Conservation (phyloP, 2,329 filamentous ascomycete species). For the Venturiaceae sp. region DNA sequence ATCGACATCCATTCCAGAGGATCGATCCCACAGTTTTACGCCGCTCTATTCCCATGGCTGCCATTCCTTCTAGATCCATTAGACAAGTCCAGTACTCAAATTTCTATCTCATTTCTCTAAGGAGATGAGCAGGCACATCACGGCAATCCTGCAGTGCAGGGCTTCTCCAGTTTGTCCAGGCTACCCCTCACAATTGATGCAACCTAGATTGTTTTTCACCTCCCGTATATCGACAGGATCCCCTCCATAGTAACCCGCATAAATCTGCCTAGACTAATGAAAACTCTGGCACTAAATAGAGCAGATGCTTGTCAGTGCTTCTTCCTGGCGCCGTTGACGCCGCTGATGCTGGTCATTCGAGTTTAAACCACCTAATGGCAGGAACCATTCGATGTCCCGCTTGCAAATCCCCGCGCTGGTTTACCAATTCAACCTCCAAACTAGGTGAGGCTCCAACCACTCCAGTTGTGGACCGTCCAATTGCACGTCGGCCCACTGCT, state of each 20-base stretch:
- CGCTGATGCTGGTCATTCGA: not conserved
- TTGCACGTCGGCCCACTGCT: not conserved
- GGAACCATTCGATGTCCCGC: not conserved
- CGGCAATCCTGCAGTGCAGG: no score
- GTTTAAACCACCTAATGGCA: not conserved
- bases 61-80: not conserved
- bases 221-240: not conserved
- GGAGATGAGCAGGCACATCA: not conserved
- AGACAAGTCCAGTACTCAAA: not conserved
- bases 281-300: not conserved
- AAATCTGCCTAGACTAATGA: not conserved
- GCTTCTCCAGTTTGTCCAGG: not conserved
- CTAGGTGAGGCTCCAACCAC: constrained; percentile 1
- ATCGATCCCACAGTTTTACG: not conserved
- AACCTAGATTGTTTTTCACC: not conserved
- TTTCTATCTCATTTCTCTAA: not conserved
- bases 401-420: not conserved
- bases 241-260: not conserved
- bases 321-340: not conserved
- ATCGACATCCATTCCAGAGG: not conserved
- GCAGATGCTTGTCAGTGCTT: not conserved
- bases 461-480: not conserved
- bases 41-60: not conserved
- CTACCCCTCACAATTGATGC: not conserved
- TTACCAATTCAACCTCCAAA: not conserved